Base-by-base conservation (phyloP, 305 asterid species). In the Ruellia speciosa region DNA sequence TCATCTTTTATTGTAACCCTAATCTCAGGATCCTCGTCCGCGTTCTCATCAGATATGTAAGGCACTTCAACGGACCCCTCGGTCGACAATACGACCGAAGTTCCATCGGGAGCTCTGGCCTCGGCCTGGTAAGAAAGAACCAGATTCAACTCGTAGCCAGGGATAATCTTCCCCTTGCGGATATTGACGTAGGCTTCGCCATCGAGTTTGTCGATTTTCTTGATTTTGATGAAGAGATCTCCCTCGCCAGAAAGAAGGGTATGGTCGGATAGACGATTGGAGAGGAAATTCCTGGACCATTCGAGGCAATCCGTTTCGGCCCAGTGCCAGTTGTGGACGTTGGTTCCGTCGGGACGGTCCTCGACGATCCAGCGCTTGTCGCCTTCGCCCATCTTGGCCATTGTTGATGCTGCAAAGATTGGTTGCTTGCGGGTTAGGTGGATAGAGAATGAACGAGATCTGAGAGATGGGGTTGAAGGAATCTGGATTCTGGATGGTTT, bases 281-380 rank as follows among this genome's bases (percentile, higher is more conserved):
- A 66, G 56, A 89, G 77, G 73, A 73, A 79, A 56, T 69, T 77
- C 49, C 82, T 73, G 5, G 95, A 80, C 97, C 94, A 89, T 3
- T 77, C 88, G 33, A 89, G 77, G 65, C 97, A 88, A 61, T 88
- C 63, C 14, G 95, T 88, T 52, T 88, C 94, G 7, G 92, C 70
- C 97, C 92, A 89, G 76, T 89, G 97, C 95, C 94, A 88, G 59
- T 89, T 82, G 78, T 89, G 95, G 63, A 89, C 95, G 57, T 89
- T 86, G 66, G 95, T 74, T 48, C 97, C 97, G 64, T 90, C 96
- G 11, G 90, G 70, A 0, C 97, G 86, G 68, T 87, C 97, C 52
- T 84, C 88, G 0, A 90, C 97, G 78, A 86, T 90, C 97, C 97
- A 90, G 12, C 96, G 77, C 62, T 85, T 83, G 77, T 90, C 97